Conservation (phyloP, 2,329 filamentous ascomycete species). For the Claviceps africana region DNA sequence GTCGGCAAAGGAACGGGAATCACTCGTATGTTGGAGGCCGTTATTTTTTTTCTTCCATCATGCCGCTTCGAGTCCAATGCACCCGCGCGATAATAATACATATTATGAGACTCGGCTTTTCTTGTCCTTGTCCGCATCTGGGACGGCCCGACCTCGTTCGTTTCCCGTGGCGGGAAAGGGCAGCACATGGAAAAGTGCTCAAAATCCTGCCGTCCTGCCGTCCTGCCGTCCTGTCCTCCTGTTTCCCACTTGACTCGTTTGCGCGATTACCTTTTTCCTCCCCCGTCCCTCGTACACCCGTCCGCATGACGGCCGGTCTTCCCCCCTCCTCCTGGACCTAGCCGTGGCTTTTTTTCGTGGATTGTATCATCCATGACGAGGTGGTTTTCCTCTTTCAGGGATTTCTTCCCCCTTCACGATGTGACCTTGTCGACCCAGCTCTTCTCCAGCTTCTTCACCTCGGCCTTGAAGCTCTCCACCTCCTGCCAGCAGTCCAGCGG, state of each 20-base stretch:
- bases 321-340: no score
- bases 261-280: no score
- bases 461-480: slow-evolving; percentile 78
- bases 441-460: slow-evolving; percentile 76
- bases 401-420: slow-evolving; percentile 1
- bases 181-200: background rate
- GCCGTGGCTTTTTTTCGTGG: no score
- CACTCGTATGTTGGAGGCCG: no score
- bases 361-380: background rate
- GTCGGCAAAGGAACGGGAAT: no score
- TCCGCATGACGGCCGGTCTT: no score
- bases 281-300: no score
- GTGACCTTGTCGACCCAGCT: slow-evolving; percentile 77
- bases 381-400: background rate
- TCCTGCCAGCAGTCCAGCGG: slow-evolving; percentile 92
- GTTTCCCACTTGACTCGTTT: background rate
- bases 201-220: background rate
- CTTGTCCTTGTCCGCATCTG: background rate
- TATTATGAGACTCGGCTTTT: background rate
- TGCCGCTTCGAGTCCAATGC: background rate
- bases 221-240: no score
- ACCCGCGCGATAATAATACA: background rate
- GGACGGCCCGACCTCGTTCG: background rate
- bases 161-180: background rate
- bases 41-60: background rate